Evolutionary conservation across 768 basidiomycete genomes (phyloP).

Genomic region (Termitomyces sp.): DNA sequence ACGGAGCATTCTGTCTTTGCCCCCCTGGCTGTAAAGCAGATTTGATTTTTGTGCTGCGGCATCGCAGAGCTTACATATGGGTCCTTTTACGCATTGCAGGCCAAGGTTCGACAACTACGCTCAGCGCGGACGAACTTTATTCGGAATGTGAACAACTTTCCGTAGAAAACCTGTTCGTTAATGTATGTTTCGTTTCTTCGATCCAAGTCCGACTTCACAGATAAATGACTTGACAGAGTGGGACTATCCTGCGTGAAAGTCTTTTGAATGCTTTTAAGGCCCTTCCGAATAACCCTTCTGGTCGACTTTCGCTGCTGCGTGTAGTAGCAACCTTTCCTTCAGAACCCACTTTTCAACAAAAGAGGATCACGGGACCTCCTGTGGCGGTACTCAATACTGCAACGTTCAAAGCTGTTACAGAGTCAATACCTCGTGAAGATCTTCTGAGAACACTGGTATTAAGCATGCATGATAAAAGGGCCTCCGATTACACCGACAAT

Average conservation of each 20-base stretch:
- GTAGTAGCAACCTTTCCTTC: background rate
- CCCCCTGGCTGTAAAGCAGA: background rate
- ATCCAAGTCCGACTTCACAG: background rate
- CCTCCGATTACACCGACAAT: background rate
- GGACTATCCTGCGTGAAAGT: background rate
- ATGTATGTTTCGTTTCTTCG: background rate
- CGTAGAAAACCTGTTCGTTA: background rate
- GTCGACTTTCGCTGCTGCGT: background rate
- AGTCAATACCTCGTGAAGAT: background rate
- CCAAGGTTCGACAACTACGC: background rate
- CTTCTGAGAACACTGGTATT: background rate
- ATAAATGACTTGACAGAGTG: background rate
- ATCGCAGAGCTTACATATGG: background rate
- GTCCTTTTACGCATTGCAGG: background rate
- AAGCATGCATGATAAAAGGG: slow-evolving; percentile 3
- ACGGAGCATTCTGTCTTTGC: background rate
- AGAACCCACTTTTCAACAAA: background rate
- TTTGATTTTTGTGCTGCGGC: no score
- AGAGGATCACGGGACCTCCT: background rate
- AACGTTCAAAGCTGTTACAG: background rate
- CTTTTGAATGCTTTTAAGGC: background rate
- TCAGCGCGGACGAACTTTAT: background rate
- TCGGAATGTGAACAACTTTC: background rate
- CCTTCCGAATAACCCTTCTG: background rate
- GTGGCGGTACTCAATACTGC: background rate